These are phyloP conservation scores for Trichoderma sp. DNA, from an alignment of 2,329 filamentous ascomycete genomes.

Conservation along the genomic window DNA sequence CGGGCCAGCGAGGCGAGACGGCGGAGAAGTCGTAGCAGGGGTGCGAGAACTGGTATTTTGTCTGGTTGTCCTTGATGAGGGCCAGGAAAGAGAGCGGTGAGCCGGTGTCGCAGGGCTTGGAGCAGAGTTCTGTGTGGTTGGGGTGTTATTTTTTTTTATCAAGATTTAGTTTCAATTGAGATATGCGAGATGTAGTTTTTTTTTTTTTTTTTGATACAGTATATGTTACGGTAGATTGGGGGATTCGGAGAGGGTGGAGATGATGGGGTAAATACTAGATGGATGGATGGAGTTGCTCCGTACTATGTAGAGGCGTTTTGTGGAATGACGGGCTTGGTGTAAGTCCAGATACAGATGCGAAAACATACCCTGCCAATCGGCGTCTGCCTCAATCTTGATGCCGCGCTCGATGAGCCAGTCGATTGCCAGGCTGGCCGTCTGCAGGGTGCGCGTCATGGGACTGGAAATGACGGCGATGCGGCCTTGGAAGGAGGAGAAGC, in stretches of 20 bases:
- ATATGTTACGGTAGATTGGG: neutral
- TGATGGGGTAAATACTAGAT: neutral
- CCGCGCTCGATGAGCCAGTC: conserved; percentile 56
- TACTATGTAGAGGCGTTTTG: too few relatives aligned
- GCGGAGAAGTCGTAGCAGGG: conserved; percentile 49
- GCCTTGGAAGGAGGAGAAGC: conserved; percentile 29
- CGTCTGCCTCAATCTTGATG: conserved; percentile 53
- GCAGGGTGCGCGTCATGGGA: conserved; percentile 62
- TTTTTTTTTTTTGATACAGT: too few relatives aligned
- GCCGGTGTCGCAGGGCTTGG: conserved; percentile 61
- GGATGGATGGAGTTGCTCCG: too few relatives aligned
- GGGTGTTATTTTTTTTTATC: too few relatives aligned
- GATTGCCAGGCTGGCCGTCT: conserved; percentile 58
- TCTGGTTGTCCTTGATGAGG: conserved; percentile 3
- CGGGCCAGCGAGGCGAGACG: conserved; percentile 59
- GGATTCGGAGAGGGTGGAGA: neutral
- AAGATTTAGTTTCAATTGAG: neutral
- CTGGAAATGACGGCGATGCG: conserved; percentile 56
- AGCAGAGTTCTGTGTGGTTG: conserved; percentile 51
- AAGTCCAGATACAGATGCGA: too few relatives aligned
- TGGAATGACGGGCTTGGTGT: too few relatives aligned
- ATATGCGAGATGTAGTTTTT: too few relatives aligned
- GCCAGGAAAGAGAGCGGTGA: conserved; percentile 42
- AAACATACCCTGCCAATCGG: conserved; percentile 62
- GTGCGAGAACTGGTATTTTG: conserved; percentile 46